A percentile compares a stretch with the other conserved stretches of the same genome.
Conservation (phyloP, 768 basidiomycete species). For the Serpula lacrymans region DNA sequence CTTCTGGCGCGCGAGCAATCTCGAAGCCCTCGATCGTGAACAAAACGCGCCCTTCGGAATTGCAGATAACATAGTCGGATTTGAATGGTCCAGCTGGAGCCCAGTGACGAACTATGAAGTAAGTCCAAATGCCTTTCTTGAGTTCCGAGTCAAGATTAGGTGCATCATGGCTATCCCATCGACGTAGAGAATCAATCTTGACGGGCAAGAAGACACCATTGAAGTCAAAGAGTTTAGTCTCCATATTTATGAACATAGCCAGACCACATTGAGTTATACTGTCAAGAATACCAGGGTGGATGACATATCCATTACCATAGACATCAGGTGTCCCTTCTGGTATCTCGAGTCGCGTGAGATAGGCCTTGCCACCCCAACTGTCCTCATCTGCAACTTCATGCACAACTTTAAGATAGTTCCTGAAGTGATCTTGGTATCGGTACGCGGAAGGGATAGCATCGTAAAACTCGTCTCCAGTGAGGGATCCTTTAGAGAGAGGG, state of each 20-base stretch:
- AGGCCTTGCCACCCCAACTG: constrained; percentile 24
- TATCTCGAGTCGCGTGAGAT: constrained; percentile 19
- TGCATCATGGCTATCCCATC: constrained; percentile 25
- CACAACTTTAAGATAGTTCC: constrained; percentile 24
- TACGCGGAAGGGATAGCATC: constrained; percentile 11
- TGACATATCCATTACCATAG: constrained; percentile 25
- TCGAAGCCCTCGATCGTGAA: constrained; percentile 33
- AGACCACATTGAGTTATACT: constrained; percentile 30
- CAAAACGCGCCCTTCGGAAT: constrained; percentile 24
- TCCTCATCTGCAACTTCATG: constrained; percentile 24
- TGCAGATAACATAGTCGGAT: constrained; percentile 24
- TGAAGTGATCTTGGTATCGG: constrained; percentile 19
- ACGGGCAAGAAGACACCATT: constrained; percentile 30
- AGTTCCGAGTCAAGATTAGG: constrained; percentile 20
- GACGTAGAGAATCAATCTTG: constrained; percentile 26
- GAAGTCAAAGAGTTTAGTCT: constrained; percentile 26
- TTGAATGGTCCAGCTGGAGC: constrained; percentile 17
- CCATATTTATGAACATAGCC: constrained; percentile 21
- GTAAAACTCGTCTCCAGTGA: constrained; percentile 15
- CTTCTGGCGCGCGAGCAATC: constrained; percentile 27
- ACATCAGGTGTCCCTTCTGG: constrained; percentile 22
- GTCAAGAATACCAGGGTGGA: constrained; percentile 32
- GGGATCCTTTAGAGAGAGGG: constrained; percentile 6
- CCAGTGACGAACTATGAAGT: constrained; percentile 21
- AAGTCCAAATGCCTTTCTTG: constrained; percentile 28